Percentiles rank a stretch among this genome's conserved stretches.
These are phyloP conservation scores for Murraya paniculata DNA, from an alignment of 345 rosid species.

Conservation along the genomic window DNA sequence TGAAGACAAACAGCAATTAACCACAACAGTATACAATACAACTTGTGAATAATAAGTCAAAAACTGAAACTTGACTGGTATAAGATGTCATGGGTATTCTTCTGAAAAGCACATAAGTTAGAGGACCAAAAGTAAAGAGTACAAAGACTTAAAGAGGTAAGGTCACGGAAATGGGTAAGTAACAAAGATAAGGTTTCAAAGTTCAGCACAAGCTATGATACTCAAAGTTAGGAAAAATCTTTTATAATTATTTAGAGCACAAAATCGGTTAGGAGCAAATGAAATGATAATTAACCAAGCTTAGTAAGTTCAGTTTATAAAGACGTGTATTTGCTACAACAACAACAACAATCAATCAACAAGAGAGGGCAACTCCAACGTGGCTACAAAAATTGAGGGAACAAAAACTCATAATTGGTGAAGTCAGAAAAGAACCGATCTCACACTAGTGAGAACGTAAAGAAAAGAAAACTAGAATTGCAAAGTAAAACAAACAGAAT, in stretches of 20 bases:
- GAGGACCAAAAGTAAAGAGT: neutral
- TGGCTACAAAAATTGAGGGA: neutral
- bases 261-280: neutral
- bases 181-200: neutral
- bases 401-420: neutral
- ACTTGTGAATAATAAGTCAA: neutral
- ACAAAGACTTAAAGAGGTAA: neutral
- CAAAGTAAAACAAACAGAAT: neutral
- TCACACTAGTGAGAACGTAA: neutral
- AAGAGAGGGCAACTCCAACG: neutral
- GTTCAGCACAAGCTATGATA: neutral
- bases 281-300: neutral
- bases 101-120: neutral
- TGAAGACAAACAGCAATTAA: neutral
- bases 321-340: neutral
- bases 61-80: neutral
- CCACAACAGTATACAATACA: neutral
- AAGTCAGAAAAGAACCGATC: constrained; percentile 3
- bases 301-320: neutral
- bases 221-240: neutral
- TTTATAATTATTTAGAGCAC: neutral
- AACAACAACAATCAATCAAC: neutral
- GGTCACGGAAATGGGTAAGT: neutral
- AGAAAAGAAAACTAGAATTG: neutral
- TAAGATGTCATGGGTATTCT: neutral